phyloP scores from a whole-genome alignment of 2,329 filamentous ascomycete species.

The Magnaporthiopsis incrustans region DNA sequence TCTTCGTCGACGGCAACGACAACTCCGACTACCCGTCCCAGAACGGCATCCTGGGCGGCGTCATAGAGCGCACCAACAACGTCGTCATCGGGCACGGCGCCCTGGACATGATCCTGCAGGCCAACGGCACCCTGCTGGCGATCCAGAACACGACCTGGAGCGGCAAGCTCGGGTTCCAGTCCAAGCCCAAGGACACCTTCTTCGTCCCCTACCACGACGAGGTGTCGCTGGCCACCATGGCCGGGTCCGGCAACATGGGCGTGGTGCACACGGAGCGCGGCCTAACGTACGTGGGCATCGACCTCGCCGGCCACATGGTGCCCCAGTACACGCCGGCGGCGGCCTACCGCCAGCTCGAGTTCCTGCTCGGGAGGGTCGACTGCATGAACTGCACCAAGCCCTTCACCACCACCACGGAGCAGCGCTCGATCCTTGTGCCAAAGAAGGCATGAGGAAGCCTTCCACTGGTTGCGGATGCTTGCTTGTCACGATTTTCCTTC shows the following conservation, averaged over 20 bases:
- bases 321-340: conserved; percentile 62
- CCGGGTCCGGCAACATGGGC: conserved; percentile 57
- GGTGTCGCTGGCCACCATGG: conserved; percentile 27
- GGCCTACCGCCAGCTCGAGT: conserved; percentile 65
- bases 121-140: conserved; percentile 60
- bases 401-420: conserved; percentile 23
- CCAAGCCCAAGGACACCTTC: conserved; percentile 50
- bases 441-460: not conserved
- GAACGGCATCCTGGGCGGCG: conserved; percentile 51
- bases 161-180: conserved; percentile 15
- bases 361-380: conserved; percentile 61
- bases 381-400: conserved; percentile 36
- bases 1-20: conserved; percentile 32
- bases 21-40: conserved; percentile 22
- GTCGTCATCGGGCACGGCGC: conserved; percentile 67
- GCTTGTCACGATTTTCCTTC: not conserved
- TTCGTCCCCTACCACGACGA: conserved; percentile 60
- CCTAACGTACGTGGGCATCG: conserved; percentile 58
- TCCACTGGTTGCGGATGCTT: not conserved
- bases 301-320: conserved; percentile 57
- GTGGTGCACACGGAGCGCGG: conserved; percentile 62
- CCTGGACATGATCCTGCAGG: conserved; percentile 60
- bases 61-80: conserved; percentile 65
- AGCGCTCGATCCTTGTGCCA: not conserved
- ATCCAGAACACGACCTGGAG: conserved; percentile 81